These are phyloP conservation scores for Aspergillus campestris DNA, from an alignment of 495 filamentous ascomycete genomes.

Conservation along the genomic window DNA sequence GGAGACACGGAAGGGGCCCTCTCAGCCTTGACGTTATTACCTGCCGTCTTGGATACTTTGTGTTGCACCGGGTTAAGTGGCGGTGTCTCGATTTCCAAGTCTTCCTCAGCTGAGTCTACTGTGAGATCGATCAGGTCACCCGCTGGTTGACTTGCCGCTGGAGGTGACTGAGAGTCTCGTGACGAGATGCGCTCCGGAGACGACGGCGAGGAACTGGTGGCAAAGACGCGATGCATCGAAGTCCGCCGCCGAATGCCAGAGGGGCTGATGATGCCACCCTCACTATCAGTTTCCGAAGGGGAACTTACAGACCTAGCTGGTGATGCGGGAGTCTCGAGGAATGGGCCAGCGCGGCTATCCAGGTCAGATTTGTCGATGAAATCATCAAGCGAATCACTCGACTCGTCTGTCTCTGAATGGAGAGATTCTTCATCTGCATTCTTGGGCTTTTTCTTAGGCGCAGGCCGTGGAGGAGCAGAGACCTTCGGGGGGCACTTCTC, in stretches of 20 bases:
- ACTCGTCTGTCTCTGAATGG: slow-evolving; percentile 21
- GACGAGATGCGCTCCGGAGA: background rate
- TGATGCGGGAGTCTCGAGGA: too few relatives aligned
- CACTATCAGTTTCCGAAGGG: slow-evolving; percentile 17
- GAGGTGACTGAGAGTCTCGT: too few relatives aligned
- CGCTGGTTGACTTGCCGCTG: background rate
- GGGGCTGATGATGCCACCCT: slow-evolving; percentile 19
- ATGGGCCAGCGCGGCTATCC: slow-evolving; percentile 1
- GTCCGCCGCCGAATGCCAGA: slow-evolving; percentile 9
- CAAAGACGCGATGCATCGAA: slow-evolving; percentile 1
- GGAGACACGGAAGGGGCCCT: slow-evolving; percentile 10
- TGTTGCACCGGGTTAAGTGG: slow-evolving; percentile 19
- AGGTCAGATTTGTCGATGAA: slow-evolving; percentile 29
- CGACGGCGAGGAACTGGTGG: slow-evolving; percentile 8
- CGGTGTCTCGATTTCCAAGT: slow-evolving; percentile 18
- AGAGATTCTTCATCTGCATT: slow-evolving; percentile 37
- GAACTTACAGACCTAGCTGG: too few relatives aligned
- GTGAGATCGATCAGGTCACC: slow-evolving; percentile 25
- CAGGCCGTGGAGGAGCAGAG: slow-evolving; percentile 16
- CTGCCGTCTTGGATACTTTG: background rate
- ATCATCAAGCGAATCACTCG: slow-evolving; percentile 38
- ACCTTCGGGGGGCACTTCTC: slow-evolving; percentile 42
- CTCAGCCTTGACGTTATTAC: background rate
- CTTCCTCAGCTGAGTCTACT: slow-evolving; percentile 15
- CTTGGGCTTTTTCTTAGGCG: slow-evolving; percentile 7